phyloP scores from a whole-genome alignment of 495 filamentous ascomycete genomes.

The Friedmanniomyces simplex region DNA sequence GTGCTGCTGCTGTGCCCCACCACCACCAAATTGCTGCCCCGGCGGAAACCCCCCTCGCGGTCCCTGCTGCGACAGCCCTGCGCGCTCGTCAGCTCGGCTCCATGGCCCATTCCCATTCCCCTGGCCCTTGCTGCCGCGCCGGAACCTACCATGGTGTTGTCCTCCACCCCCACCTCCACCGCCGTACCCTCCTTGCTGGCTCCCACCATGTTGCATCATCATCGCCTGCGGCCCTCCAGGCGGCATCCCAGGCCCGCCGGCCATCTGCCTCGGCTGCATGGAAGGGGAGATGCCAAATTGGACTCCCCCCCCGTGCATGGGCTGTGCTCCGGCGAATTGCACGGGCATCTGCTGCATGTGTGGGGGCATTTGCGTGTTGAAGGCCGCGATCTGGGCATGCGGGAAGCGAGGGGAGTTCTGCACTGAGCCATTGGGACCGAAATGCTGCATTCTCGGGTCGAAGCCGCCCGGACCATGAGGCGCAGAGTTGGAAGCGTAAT shows the following conservation, averaged over 20 bases:
- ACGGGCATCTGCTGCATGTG: slow-evolving; percentile 48
- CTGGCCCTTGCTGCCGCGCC: not conserved
- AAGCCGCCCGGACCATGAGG: not conserved
- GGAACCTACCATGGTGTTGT: too few species aligned
- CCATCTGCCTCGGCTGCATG: not conserved
- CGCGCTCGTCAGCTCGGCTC: not conserved
- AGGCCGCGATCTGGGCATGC: slow-evolving; percentile 47
- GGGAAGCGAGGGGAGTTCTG: slow-evolving; percentile 69
- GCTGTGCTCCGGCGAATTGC: slow-evolving; percentile 3
- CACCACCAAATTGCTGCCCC: not conserved
- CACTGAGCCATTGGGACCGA: slow-evolving; percentile 65
- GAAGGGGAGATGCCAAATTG: not conserved
- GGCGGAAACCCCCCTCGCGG: not conserved
- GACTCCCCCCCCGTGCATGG: not conserved
- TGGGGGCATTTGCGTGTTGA: slow-evolving; percentile 42
- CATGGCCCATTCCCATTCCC: not conserved
- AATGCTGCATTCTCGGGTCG: slow-evolving; percentile 58
- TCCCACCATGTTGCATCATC: not conserved
- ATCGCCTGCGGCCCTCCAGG: not conserved
- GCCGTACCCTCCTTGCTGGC: too few species aligned
- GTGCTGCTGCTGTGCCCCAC: not conserved
- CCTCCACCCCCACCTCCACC: too few species aligned
- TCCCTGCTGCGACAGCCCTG: not conserved
- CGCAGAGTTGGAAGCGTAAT: not conserved
- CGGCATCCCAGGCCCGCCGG: not conserved